Conservation (phyloP, 179 eudicot genomes). For the Patellifolia procumbens region DNA sequence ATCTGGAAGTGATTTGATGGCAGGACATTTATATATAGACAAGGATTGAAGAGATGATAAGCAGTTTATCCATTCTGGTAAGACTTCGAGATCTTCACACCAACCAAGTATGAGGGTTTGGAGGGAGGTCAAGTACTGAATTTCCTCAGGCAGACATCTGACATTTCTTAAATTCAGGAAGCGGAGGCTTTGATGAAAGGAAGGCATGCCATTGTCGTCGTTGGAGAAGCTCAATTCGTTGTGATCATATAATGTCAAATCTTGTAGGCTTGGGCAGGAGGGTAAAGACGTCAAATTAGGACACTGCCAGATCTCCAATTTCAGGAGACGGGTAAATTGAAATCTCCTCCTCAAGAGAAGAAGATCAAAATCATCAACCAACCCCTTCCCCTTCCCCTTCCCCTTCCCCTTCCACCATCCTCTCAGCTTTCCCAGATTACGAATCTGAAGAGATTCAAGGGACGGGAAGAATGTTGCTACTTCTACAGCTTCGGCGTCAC, state of each 20-base stretch:
- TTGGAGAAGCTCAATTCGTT: too few relatives aligned
- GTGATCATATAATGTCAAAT: not conserved
- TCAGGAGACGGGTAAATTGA: not conserved
- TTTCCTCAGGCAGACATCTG: constrained; percentile 6
- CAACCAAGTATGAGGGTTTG: not conserved
- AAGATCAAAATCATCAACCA: not conserved
- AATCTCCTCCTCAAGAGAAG: not conserved
- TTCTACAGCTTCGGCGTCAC: not conserved
- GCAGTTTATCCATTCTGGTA: constrained; percentile 17
- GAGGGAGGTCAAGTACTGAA: constrained; percentile 19
- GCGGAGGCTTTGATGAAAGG: not conserved
- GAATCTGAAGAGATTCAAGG: not conserved
- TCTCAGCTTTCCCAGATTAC: not conserved
- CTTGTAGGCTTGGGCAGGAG: too few relatives aligned
- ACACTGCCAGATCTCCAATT: not conserved
- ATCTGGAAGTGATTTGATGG: not conserved
- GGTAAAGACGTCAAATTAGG: not conserved
- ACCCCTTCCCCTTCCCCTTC: too few relatives aligned
- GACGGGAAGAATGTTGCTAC: constrained; percentile 9
- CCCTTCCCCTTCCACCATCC: constrained; percentile 22
- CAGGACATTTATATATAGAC: accelerated
- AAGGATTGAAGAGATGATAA: constrained; percentile 14
- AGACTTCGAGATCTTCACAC: not conserved
- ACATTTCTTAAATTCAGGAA: not conserved
- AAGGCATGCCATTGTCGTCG: too few relatives aligned